Evolutionary conservation across 2,329 filamentous ascomycete species (phyloP).

Genomic region (Fusarium sp.): DNA sequence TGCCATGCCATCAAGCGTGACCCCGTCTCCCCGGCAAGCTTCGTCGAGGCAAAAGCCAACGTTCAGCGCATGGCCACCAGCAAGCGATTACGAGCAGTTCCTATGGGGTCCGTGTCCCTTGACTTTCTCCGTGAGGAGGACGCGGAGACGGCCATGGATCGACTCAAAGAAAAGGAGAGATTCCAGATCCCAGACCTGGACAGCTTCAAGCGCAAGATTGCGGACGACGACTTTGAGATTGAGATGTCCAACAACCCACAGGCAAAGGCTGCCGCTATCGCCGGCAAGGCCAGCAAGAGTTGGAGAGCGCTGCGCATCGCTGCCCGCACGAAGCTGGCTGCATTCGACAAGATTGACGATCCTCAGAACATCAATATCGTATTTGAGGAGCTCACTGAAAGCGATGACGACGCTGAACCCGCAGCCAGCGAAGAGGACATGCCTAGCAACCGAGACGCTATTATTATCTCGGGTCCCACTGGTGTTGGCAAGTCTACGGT

Average conservation of each 20-base stretch:
- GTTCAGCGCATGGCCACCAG: conserved; percentile 74
- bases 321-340: conserved; percentile 75
- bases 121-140: conserved; percentile 80
- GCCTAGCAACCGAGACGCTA: conserved; percentile 62
- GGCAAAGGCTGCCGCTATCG: conserved; percentile 65
- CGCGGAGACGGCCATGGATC: conserved; percentile 69
- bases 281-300: conserved; percentile 85
- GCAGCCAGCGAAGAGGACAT: conserved; percentile 48
- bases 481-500: conserved; percentile 73
- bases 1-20: conserved; percentile 87
- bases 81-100: conserved; percentile 74
- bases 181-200: conserved; percentile 77
- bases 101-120: conserved; percentile 79
- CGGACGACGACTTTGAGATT: conserved; percentile 85
- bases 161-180: conserved; percentile 73
- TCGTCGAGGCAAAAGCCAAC: conserved; percentile 73
- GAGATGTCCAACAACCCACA: conserved; percentile 78
- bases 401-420: conserved; percentile 49
- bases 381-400: conserved; percentile 61
- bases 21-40: conserved; percentile 74
- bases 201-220: conserved; percentile 77
- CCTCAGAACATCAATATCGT: conserved; percentile 74
- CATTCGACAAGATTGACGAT: conserved; percentile 90
- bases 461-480: conserved; percentile 75
- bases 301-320: conserved; percentile 91